Percentiles rank a stretch among this genome's conserved stretches.
phyloP scores from a whole-genome alignment of 2,329 filamentous ascomycete species.

The Pseudogymnoascus sp. region DNA sequence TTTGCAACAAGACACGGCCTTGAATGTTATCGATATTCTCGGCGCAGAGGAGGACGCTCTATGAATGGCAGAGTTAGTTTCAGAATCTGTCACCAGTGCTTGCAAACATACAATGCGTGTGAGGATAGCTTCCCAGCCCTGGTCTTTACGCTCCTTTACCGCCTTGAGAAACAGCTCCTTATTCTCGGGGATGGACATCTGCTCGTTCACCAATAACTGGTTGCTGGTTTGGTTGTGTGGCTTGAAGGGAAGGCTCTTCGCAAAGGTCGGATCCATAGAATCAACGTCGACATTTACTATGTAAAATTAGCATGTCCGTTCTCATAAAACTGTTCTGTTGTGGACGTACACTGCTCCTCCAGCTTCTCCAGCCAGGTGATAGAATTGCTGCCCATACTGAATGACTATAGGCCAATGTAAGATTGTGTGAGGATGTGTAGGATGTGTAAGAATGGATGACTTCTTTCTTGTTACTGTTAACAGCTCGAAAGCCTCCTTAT shows the following conservation, averaged over 20 bases:
- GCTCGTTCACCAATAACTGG: slow-evolving; percentile 43
- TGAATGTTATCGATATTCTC: slow-evolving; percentile 40
- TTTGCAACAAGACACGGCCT: slow-evolving; percentile 46
- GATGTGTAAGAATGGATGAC: not conserved
- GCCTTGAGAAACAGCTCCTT: slow-evolving; percentile 37
- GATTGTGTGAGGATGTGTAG: not conserved
- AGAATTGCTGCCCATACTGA: slow-evolving; percentile 21
- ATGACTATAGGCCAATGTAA: not conserved
- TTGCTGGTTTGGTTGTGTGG: slow-evolving; percentile 47
- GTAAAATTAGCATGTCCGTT: not conserved
- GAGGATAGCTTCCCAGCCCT: slow-evolving; percentile 44
- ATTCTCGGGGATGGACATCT: slow-evolving; percentile 41
- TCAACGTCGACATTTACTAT: slow-evolving; percentile 47
- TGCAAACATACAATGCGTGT: slow-evolving; percentile 36
- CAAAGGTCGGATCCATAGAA: slow-evolving; percentile 46
- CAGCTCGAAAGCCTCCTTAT: not conserved
- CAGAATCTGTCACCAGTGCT: not conserved
- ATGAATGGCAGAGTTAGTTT: not conserved
- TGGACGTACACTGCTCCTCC: slow-evolving; percentile 34
- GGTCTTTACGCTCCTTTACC: slow-evolving; percentile 38
- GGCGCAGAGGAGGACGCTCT: slow-evolving; percentile 15
- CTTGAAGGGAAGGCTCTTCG: slow-evolving; percentile 39
- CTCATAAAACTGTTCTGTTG: not conserved
- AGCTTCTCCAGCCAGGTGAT: slow-evolving; percentile 40
- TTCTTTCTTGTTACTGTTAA: not conserved